Percentiles rank a stretch among this genome's conserved stretches.
Conservation (phyloP, 1,284 basidiomycete species). For the Microbotryum intermedium region DNA sequence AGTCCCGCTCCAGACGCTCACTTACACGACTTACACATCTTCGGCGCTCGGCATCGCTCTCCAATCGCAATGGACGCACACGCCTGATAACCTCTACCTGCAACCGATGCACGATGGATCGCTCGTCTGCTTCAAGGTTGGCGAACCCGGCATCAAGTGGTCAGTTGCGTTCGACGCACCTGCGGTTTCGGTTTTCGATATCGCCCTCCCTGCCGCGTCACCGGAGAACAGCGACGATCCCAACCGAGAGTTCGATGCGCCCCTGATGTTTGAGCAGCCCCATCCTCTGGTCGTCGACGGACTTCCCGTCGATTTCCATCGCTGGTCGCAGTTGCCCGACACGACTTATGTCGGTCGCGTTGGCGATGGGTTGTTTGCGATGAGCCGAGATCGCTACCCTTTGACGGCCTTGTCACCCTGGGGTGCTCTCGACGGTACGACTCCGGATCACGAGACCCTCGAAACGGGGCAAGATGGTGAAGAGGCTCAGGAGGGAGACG, state of each 20-base stretch:
- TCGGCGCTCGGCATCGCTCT: slow-evolving; percentile 53
- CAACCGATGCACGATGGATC: slow-evolving; percentile 67
- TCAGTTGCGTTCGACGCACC: slow-evolving; percentile 51
- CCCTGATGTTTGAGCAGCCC: slow-evolving; percentile 70
- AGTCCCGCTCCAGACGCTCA: slow-evolving; percentile 57
- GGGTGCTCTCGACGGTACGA: not conserved
- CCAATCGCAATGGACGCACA: slow-evolving; percentile 58
- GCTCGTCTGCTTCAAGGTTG: slow-evolving; percentile 59
- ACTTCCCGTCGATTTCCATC: slow-evolving; percentile 27
- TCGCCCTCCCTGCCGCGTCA: slow-evolving; percentile 45
- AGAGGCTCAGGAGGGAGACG: not conserved
- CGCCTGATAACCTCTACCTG: slow-evolving; percentile 65
- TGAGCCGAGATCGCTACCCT: slow-evolving; percentile 64
- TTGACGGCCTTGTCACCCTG: slow-evolving; percentile 55
- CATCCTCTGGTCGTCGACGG: slow-evolving; percentile 55
- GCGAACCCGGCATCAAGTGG: slow-evolving; percentile 49
- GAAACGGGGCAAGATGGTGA: not conserved
- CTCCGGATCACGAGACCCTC: not conserved
- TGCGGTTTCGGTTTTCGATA: slow-evolving; percentile 69
- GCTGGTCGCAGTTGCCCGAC: slow-evolving; percentile 42
- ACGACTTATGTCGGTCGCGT: slow-evolving; percentile 58
- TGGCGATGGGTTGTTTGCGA: slow-evolving; percentile 63
- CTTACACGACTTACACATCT: slow-evolving; percentile 73
- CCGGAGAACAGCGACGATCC: not conserved
- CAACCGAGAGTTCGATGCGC: slow-evolving; percentile 40